Evolutionary conservation across 106 monocot genomes (phyloP).

Genomic region (Cymbidium sinense): DNA sequence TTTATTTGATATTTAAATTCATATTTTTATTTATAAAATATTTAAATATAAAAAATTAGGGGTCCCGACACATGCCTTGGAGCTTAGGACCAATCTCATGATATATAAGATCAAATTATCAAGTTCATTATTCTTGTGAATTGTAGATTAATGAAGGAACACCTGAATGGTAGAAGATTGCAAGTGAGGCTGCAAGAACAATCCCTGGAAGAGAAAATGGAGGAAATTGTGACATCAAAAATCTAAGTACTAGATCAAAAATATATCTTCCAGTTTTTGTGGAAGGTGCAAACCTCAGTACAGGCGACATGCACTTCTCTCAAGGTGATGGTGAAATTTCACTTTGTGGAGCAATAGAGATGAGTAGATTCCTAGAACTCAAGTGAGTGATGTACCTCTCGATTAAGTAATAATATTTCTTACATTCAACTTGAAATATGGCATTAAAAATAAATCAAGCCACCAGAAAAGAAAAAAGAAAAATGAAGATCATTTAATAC

Average conservation of each 20-base stretch:
- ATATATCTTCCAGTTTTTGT: conserved; percentile 91
- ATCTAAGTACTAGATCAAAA: conserved; percentile 83
- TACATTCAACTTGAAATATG: neutral
- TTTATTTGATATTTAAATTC: no score
- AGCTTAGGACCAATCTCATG: no score
- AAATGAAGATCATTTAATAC: neutral
- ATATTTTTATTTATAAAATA: neutral
- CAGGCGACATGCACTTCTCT: conserved; percentile 95
- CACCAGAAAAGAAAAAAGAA: neutral
- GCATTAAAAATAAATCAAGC: neutral
- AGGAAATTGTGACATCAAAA: conserved; percentile 94
- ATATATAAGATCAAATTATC: neutral
- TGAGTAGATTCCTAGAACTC: conserved; percentile 90
- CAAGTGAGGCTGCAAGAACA: conserved; percentile 79
- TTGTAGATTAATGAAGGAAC: conserved; percentile 57
- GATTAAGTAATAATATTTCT: neutral
- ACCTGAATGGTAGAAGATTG: conserved; percentile 66
- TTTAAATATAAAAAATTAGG: no score
- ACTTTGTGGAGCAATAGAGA: conserved; percentile 93
- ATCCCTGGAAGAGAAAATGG: conserved; percentile 89
- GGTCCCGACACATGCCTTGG: no score
- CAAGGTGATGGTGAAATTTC: conserved; percentile 92
- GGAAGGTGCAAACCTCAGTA: conserved; percentile 79
- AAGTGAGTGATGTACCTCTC: conserved; percentile 31
- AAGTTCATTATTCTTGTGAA: neutral